Evolutionary conservation across 192 early-diverging fungal genomes (phyloP), one percentile per base, ranked within the genome.

Genomic region (Chytriomyces sp.): DNA sequence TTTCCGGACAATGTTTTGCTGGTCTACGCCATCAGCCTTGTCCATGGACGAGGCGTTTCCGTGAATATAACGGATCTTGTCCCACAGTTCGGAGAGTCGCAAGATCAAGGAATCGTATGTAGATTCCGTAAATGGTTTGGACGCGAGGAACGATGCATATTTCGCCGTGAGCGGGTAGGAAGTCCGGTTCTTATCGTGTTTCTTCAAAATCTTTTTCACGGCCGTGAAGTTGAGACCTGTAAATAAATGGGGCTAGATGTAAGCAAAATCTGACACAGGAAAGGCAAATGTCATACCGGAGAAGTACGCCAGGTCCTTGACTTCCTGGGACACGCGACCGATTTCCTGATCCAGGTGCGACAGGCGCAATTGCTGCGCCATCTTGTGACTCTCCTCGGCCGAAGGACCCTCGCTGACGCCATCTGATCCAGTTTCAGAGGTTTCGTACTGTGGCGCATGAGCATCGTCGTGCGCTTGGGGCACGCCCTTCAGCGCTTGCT

Each of bases 131-230:
- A 95, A 95, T 5, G 91, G 91, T 5, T 87, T 86, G 58, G 79
- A 83, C 69, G 91, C 91, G 40, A 98, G 78, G 38, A 87, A 89
- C 64, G 91, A 82, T 69, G 87, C 88, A 70, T 93, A 96, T 74
- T 90, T 82, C 19, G 88, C 87, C 57, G 89, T 84, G 39, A 97
- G 77, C 7, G 82, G 71, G 70, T 90, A 92, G 3, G 86, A 87
- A 25, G 94, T 92, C 17, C 68, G 68, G 76, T 91, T 85, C 89
- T 95, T 96, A 79, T 97, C 94, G 77, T 97, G 95, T 84, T 97
- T 97, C 80, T 97, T 97, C 76, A 97, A 86, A 74, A 96, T 67
- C 74, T 80, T 80, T 56, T 73, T 52, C 39, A 78, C 66, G 30
- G 67, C 77, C 10, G 74, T 77, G 26, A 66, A 33, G 64, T 76